Conservation (phyloP, 768 basidiomycete genomes). For the Strobilomyces echinocephalus region DNA sequence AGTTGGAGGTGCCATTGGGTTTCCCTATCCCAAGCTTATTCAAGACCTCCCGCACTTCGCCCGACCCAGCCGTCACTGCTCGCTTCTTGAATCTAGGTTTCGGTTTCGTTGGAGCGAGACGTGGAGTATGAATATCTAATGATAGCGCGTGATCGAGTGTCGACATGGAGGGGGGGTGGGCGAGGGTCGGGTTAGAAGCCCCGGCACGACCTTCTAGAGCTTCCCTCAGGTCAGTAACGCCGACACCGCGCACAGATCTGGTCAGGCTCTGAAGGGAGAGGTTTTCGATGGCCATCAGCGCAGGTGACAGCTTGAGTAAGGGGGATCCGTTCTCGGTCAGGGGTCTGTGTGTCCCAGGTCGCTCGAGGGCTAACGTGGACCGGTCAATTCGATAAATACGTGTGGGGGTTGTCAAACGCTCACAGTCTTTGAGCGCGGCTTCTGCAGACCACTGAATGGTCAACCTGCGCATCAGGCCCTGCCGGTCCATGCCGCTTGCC, state of each 20-base stretch:
- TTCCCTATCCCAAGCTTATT: constrained; percentile 82
- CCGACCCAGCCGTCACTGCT: constrained; percentile 46
- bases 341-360: constrained; percentile 49
- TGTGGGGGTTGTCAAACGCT: constrained; percentile 25
- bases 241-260: constrained; percentile 73
- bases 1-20: constrained; percentile 49
- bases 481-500: constrained; percentile 58
- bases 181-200: constrained; percentile 73
- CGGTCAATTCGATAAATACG: constrained; percentile 8
- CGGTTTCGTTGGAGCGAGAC: constrained; percentile 43
- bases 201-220: constrained; percentile 83
- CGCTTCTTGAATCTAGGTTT: constrained; percentile 56
- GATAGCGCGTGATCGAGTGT: constrained; percentile 68
- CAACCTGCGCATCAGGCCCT: constrained; percentile 50
- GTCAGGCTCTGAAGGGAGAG: constrained; percentile 81
- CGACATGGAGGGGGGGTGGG: constrained; percentile 66
- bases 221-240: constrained; percentile 83
- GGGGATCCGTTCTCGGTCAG: constrained; percentile 69
- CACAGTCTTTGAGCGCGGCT: constrained; percentile 71
- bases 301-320: constrained; percentile 75
- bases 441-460: constrained; percentile 68
- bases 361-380: constrained; percentile 47
- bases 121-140: constrained; percentile 37
- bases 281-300: constrained; percentile 89
- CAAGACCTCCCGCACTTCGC: constrained; percentile 76